Evolutionary conservation across 352 stramenopile species (phyloP).

Genomic region (Globisporangium uncinulatum): DNA sequence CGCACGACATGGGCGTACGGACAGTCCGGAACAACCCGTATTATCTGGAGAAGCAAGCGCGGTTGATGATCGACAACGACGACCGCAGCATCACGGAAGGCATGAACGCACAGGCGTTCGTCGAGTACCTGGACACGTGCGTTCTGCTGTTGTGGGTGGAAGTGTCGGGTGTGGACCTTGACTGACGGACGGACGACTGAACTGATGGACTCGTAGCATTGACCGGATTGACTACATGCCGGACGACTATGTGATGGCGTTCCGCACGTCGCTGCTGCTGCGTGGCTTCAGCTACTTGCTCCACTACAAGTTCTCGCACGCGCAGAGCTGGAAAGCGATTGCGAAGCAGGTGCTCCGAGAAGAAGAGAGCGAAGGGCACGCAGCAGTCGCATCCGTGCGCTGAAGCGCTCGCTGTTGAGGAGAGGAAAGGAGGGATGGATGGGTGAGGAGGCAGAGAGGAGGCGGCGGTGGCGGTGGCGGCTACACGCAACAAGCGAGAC

Average conservation of each 20-base stretch:
- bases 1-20: constrained; percentile 68
- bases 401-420: neutral
- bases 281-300: constrained; percentile 81
- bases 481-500: too few relatives aligned
- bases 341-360: constrained; percentile 60
- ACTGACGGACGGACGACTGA: neutral
- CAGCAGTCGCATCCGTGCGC: neutral
- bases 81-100: constrained; percentile 72
- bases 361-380: constrained; percentile 11
- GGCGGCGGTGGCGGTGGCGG: too few relatives aligned
- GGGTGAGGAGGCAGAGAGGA: too few relatives aligned
- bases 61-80: constrained; percentile 86
- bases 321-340: constrained; percentile 70
- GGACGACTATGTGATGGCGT: constrained; percentile 87
- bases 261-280: constrained; percentile 77
- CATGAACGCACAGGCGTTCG: constrained; percentile 81
- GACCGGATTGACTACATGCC: constrained; percentile 77
- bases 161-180: neutral
- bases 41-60: constrained; percentile 79
- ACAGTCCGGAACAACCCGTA: constrained; percentile 77
- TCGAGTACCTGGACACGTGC: constrained; percentile 80
- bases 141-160: constrained; percentile 11
- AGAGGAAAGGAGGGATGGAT: too few relatives aligned
- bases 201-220: constrained; percentile 31
- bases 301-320: constrained; percentile 84